These are phyloP conservation scores for Antarctomyces pellizariae DNA, from an alignment of 495 filamentous ascomycete genomes.

Conservation along the genomic window DNA sequence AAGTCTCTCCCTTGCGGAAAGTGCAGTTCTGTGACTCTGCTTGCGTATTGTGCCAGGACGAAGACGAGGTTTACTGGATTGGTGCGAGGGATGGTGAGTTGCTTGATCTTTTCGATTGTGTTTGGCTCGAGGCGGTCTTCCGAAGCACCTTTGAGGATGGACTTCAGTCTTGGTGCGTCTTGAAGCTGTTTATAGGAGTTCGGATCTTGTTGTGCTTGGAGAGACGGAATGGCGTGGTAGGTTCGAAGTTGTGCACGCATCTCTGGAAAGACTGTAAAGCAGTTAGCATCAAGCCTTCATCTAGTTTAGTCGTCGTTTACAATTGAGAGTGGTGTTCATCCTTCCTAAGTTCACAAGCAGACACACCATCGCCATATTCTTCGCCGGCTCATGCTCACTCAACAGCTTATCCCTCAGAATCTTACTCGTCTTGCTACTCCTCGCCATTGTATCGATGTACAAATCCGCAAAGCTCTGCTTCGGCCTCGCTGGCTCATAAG, in stretches of 20 bases:
- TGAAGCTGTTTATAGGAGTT: conserved; percentile 96
- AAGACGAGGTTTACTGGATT: conserved; percentile 97
- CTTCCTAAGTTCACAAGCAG: conserved; percentile 88
- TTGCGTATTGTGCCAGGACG: conserved; percentile 73
- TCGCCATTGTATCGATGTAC: conserved; percentile 94
- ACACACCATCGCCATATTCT: conserved; percentile 99
- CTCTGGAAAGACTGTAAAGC: conserved; percentile 70
- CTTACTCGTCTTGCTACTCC: conserved; percentile 97
- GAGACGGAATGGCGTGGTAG: conserved; percentile 90
- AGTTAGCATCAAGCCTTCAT: conserved; percentile 16
- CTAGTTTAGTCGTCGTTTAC: conserved; percentile 23
- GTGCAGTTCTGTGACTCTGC: conserved; percentile 78
- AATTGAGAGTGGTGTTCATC: conserved; percentile 98
- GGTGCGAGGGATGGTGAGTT: conserved; percentile 45
- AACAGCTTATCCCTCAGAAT: conserved; percentile 92
- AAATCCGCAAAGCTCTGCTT: conserved; percentile 81
- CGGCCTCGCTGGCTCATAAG: conserved; percentile 42
- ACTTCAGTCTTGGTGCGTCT: conserved; percentile 87
- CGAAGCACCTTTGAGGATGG: conserved; percentile 89
- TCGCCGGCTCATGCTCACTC: conserved; percentile 71
- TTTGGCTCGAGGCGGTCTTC: conserved; percentile 79
- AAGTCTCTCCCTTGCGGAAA: conserved; percentile 76
- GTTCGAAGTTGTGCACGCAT: conserved; percentile 97
- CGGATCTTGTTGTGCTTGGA: conserved; percentile 85
- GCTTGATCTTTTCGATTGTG: conserved; percentile 63